Conservation (phyloP, 441 rosid genomes). For the Mallotus japonicus region DNA sequence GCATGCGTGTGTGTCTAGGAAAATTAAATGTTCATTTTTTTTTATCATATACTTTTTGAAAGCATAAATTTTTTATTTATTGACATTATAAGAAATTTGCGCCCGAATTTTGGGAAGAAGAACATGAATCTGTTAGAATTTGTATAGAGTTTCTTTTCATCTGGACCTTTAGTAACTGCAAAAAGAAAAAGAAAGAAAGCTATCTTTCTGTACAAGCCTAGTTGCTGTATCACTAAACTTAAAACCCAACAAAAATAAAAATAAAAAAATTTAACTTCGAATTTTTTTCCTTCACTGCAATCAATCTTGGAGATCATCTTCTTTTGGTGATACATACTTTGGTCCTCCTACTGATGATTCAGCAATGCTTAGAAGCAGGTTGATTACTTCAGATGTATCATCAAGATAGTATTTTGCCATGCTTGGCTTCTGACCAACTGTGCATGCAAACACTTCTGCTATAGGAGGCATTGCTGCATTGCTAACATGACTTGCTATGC, state of each 20-base stretch:
- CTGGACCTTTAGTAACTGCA: not conserved
- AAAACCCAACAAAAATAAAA: not conserved
- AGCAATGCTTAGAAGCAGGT: conserved; percentile 56
- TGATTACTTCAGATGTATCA: conserved; percentile 55
- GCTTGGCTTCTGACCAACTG: conserved; percentile 85
- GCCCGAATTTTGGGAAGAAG: not conserved
- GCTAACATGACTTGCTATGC: conserved; percentile 43
- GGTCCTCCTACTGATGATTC: conserved; percentile 30
- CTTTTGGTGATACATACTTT: conserved; percentile 13
- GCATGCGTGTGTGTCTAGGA: too few species aligned
- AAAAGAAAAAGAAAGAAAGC: not conserved
- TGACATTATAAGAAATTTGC: not conserved
- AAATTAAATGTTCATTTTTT: too few species aligned
- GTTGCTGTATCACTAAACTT: not conserved
- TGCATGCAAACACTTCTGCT: conserved; percentile 67
- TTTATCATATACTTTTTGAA: too few species aligned
- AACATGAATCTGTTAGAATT: conserved; percentile 8
- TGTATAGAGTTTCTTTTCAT: not conserved
- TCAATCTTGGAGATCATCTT: conserved; percentile 1
- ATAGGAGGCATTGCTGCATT: conserved; percentile 38
- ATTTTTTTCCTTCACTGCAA: not conserved
- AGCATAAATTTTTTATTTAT: not conserved
- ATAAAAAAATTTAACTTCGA: too few species aligned
- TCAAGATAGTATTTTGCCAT: conserved; percentile 82
- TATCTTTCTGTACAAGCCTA: conserved; percentile 6